These are phyloP conservation scores for Bruguiera parviflora DNA, from an alignment of 345 rosid species.

Conservation along the genomic window DNA sequence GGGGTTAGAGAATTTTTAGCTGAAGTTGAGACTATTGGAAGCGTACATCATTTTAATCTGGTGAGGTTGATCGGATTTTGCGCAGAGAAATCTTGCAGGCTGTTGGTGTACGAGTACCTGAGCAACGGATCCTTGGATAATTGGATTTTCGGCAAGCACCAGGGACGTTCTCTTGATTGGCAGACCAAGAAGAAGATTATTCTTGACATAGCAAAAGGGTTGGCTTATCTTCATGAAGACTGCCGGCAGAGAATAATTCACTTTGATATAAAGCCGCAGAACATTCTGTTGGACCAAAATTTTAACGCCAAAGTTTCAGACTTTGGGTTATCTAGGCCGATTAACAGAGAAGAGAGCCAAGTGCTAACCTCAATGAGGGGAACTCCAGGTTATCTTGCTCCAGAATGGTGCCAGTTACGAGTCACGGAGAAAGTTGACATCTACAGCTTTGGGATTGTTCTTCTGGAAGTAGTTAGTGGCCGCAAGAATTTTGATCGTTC, in stretches of 20 bases:
- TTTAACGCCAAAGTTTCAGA: constrained; percentile 25
- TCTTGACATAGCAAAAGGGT: constrained; percentile 10
- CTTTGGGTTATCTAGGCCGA: constrained; percentile 17
- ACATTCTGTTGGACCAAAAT: constrained; percentile 8
- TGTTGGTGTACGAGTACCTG: constrained; percentile 17
- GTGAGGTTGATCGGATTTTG: constrained; percentile 19
- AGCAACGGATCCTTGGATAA: constrained; percentile 13
- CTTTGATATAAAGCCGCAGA: constrained; percentile 18
- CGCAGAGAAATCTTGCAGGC: constrained; percentile 11
- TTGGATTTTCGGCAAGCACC: constrained; percentile 7
- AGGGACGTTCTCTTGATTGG: constrained; percentile 7
- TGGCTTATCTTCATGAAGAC: constrained; percentile 25
- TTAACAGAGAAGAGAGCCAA: constrained; percentile 12
- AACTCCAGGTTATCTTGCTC: constrained; percentile 25
- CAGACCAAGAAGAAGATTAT: constrained; percentile 8
- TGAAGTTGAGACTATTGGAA: constrained; percentile 13
- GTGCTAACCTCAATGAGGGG: constrained; percentile 23
- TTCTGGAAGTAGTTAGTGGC: constrained; percentile 71
- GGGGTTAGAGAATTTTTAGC: constrained; percentile 8
- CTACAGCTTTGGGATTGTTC: constrained; percentile 71
- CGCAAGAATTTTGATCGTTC: constrained; percentile 62
- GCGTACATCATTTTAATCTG: constrained; percentile 16
- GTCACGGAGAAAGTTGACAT: constrained; percentile 69
- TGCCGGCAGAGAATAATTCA: constrained; percentile 19
- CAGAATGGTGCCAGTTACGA: constrained; percentile 11